Evolutionary conservation across 2,329 filamentous ascomycete species (phyloP).

Genomic region (Fusarium chuoi): DNA sequence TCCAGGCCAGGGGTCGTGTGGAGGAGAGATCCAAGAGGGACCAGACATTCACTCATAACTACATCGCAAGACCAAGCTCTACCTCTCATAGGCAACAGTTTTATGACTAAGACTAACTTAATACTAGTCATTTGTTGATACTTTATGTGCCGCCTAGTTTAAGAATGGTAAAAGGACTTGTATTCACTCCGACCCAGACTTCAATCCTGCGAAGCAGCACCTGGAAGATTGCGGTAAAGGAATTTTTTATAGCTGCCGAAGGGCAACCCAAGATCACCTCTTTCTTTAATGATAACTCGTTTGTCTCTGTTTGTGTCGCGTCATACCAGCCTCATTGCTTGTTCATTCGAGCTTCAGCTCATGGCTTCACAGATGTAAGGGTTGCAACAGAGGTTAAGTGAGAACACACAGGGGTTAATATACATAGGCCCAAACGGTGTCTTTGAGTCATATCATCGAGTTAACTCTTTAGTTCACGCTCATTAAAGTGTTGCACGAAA

Average conservation of each 20-base stretch:
- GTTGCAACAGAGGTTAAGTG: not conserved
- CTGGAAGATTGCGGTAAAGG: not conserved
- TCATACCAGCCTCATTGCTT: not conserved
- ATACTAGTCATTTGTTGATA: not conserved
- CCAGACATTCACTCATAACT: not conserved
- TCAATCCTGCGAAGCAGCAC: not conserved
- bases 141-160: not conserved
- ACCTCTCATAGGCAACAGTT: not conserved
- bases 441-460: not conserved
- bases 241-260: no score
- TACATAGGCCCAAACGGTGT: fast-evolving
- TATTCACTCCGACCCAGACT: not conserved
- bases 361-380: not conserved
- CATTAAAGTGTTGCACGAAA: not conserved
- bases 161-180: not conserved
- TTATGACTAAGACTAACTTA: fast-evolving
- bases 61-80: not conserved
- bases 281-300: fast-evolving
- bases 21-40: not conserved
- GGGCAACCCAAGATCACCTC: fast-evolving
- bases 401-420: not conserved
- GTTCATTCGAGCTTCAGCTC: not conserved
- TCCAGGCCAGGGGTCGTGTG: not conserved
- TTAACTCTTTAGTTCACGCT: not conserved
- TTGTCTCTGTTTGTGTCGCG: not conserved